These are phyloP conservation scores for Monosporozyma solicola DNA, from an alignment of 805 yeast genomes.

Conservation along the genomic window DNA sequence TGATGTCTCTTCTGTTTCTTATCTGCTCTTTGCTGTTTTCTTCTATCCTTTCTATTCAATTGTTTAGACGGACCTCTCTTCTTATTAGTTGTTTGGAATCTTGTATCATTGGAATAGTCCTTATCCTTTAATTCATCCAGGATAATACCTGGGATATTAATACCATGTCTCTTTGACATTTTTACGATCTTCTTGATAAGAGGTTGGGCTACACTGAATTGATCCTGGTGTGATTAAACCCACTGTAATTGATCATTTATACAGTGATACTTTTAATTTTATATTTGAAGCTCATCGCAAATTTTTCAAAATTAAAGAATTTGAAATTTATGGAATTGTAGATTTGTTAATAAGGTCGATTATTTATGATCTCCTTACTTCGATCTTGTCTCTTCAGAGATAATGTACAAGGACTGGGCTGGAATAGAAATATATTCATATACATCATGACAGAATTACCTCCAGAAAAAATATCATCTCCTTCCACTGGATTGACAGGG, in stretches of 20 bases:
- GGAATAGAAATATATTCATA: background rate
- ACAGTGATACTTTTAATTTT: background rate
- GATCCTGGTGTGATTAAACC: background rate
- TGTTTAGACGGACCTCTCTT: slow-evolving; percentile 26
- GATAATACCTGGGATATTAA: slow-evolving; percentile 46
- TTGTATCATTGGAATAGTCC: slow-evolving; percentile 37
- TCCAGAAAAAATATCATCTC: background rate
- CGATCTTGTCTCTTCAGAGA: no score
- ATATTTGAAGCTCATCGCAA: slow-evolving; percentile 5
- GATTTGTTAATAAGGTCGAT: background rate
- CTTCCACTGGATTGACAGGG: background rate
- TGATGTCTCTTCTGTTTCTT: slow-evolving; percentile 25
- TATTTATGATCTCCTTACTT: background rate
- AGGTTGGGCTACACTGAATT: background rate
- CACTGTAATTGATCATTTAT: background rate
- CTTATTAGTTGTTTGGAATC: slow-evolving; percentile 23
- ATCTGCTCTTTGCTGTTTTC: slow-evolving; percentile 33
- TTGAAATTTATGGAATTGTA: background rate
- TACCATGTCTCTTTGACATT: slow-evolving; percentile 32
- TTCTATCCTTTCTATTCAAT: slow-evolving; percentile 34
- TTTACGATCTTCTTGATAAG: background rate
- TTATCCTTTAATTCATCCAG: slow-evolving; percentile 43
- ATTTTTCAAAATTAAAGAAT: background rate
- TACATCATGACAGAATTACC: background rate
- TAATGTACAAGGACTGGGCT: background rate